phyloP scores from a whole-genome alignment of 768 basidiomycete genomes.

The Lactarius hatsudake region DNA sequence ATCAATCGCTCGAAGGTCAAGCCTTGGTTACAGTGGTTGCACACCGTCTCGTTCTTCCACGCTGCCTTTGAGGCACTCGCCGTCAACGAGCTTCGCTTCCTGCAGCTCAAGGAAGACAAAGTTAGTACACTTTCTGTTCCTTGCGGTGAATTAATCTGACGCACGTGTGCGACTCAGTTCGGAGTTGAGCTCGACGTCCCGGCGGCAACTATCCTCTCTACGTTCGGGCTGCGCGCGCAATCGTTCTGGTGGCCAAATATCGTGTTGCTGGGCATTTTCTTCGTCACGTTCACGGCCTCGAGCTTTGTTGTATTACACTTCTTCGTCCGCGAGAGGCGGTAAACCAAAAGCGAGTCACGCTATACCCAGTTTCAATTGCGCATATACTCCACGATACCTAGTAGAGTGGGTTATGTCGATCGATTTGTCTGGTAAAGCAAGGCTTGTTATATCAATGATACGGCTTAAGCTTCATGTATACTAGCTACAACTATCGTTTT shows the following conservation, averaged over 20 bases:
- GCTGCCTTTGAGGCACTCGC: constrained; percentile 96
- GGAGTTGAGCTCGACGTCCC: constrained; percentile 97
- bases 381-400: constrained; percentile 9
- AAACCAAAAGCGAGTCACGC: constrained; percentile 5
- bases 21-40: constrained; percentile 74
- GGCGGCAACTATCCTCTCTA: constrained; percentile 90
- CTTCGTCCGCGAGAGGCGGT: constrained; percentile 81
- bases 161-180: constrained; percentile 53
- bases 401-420: constrained; percentile 12
- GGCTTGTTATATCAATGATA: no score
- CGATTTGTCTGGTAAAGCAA: neutral
- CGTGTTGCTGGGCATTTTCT: constrained; percentile 79
- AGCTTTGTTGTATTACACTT: constrained; percentile 83
- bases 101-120: constrained; percentile 89
- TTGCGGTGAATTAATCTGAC: constrained; percentile 5
- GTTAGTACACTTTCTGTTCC: constrained; percentile 41
- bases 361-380: constrained; percentile 12
- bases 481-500: constrained; percentile 6
- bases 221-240: constrained; percentile 90
- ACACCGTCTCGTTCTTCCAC: constrained; percentile 96
- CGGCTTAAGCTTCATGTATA: neutral
- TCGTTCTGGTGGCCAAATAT: constrained; percentile 99
- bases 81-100: constrained; percentile 95
- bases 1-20: constrained; percentile 90
- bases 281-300: constrained; percentile 68